phyloP scores from a whole-genome alignment of 2,329 filamentous ascomycete genomes.

The Spiromastix sp. region DNA sequence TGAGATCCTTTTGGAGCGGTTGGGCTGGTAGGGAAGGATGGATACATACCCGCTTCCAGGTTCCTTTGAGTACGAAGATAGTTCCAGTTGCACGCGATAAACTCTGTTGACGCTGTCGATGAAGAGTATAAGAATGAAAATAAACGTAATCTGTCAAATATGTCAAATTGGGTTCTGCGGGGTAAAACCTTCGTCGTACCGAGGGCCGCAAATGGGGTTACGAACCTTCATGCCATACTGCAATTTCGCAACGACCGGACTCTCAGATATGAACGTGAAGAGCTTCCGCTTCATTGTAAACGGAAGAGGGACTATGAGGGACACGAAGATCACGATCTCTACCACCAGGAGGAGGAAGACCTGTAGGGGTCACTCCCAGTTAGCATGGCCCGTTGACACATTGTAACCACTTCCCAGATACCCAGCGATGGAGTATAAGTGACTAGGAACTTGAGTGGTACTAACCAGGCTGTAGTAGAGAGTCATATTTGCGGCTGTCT shows the following conservation, averaged over 20 bases:
- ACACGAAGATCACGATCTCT: conserved; percentile 41
- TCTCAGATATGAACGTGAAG: conserved; percentile 94
- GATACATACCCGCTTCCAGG: conserved; percentile 40
- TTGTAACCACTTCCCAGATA: no score
- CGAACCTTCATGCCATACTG: conserved; percentile 88
- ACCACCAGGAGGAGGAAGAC: conserved; percentile 40
- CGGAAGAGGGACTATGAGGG: conserved; percentile 64
- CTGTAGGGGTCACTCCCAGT: conserved; percentile 21
- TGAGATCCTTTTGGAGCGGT: no score
- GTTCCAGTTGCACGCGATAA: conserved; percentile 89
- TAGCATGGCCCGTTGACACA: conserved; percentile 4
- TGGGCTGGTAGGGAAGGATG: conserved; percentile 4
- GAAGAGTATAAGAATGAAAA: conserved; percentile 97
- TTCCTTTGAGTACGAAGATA: conserved; percentile 61
- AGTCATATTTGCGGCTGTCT: conserved; percentile 45
- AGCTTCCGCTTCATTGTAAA: conserved; percentile 77
- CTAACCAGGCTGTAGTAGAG: conserved; percentile 59
- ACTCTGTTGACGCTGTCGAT: conserved; percentile 94
- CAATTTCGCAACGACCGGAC: conserved; percentile 72
- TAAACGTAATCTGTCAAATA: conserved; percentile 76
- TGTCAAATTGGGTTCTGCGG: no score
- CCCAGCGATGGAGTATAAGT: background rate
- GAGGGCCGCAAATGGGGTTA: no score
- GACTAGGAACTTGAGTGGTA: conserved; percentile 14
- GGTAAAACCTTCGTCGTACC: no score